Evolutionary conservation across 78 protist genomes (phyloP).

Genomic region (Guillardia theta): DNA sequence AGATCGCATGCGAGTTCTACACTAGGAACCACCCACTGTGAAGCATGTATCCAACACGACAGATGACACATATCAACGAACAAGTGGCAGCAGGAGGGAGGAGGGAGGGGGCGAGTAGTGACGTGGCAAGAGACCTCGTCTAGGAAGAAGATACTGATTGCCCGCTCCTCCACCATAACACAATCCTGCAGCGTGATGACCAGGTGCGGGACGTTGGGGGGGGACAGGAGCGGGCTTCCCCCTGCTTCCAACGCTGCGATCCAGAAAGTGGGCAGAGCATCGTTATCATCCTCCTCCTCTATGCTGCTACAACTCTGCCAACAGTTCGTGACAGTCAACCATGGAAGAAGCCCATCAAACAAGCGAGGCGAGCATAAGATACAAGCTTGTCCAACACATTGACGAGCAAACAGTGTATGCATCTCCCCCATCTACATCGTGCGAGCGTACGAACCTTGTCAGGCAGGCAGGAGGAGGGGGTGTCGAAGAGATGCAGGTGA

Average conservation of each 20-base stretch:
- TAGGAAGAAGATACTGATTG: not conserved
- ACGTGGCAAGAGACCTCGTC: not conserved
- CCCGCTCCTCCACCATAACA: not conserved
- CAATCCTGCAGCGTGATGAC: not conserved
- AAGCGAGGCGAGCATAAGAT: too few species aligned
- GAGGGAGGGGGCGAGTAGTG: not conserved
- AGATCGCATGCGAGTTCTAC: not conserved
- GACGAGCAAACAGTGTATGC: too few species aligned
- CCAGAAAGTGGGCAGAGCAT: not conserved
- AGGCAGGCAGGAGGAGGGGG: not conserved
- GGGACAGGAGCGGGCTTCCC: not conserved
- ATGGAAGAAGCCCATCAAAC: too few species aligned
- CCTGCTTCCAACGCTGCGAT: not conserved
- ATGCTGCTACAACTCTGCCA: too few species aligned
- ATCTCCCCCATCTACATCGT: too few species aligned
- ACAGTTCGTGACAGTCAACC: too few species aligned
- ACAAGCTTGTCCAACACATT: too few species aligned
- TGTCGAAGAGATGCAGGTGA: not conserved
- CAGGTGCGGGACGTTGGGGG: slow-evolving; percentile 25
- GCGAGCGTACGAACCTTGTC: not conserved
- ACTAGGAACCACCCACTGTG: not conserved
- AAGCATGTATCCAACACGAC: not conserved
- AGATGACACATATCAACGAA: not conserved
- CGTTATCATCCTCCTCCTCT: not conserved
- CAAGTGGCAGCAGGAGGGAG: not conserved